These are phyloP conservation scores for Fusarium compactum DNA, from an alignment of 2,329 filamentous ascomycete genomes.

Conservation along the genomic window DNA sequence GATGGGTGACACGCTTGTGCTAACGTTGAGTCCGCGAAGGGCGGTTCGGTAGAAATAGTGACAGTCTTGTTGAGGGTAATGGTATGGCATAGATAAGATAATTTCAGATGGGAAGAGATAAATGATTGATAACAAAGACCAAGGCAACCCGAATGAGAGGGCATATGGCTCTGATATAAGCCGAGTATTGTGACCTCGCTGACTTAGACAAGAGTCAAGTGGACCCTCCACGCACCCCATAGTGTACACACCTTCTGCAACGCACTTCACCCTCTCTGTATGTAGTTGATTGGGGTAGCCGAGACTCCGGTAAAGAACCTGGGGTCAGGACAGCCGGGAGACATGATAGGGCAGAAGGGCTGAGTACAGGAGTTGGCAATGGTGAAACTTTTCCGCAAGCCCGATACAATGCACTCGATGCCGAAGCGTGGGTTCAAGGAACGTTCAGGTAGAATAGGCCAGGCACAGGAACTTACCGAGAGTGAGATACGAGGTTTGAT, in stretches of 20 bases:
- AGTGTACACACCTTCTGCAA: neutral
- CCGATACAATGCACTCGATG: slow-evolving; percentile 37
- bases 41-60: slow-evolving; percentile 95
- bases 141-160: slow-evolving; percentile 28
- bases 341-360: slow-evolving; percentile 32
- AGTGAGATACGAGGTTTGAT: slow-evolving; percentile 20
- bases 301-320: slow-evolving; percentile 12
- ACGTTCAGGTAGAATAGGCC: slow-evolving; percentile 22
- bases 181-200: slow-evolving; percentile 44
- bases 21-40: slow-evolving; percentile 85
- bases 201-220: slow-evolving; percentile 50
- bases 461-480: slow-evolving; percentile 44
- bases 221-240: slow-evolving; percentile 43
- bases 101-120: slow-evolving; percentile 23
- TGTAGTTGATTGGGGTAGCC: slow-evolving; percentile 15
- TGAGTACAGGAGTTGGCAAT: slow-evolving; percentile 13
- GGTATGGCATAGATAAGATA: slow-evolving; percentile 75
- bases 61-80: slow-evolving; percentile 88
- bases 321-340: slow-evolving; percentile 26
- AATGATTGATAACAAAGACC: slow-evolving; percentile 19
- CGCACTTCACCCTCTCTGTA: slow-evolving; percentile 22
- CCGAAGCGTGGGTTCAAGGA: slow-evolving; percentile 43
- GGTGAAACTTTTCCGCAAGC: slow-evolving; percentile 43
- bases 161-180: slow-evolving; percentile 46
- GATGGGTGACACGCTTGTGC: slow-evolving; percentile 80